Conservation (phyloP, 2,329 filamentous ascomycete species). For the Coniosporium tulheliwenetii region DNA sequence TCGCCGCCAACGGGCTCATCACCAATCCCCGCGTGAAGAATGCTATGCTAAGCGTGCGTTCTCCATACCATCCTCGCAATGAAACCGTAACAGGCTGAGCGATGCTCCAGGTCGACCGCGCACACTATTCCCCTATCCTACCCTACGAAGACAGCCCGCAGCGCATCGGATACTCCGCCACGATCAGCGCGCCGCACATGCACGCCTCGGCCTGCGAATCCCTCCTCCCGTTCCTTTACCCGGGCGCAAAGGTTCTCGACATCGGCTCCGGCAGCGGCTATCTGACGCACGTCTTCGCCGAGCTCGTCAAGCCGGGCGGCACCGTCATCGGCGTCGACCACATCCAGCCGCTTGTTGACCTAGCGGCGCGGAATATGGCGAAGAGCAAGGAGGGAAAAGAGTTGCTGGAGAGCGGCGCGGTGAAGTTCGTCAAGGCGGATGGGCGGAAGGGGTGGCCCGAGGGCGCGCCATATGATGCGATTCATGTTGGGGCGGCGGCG, state of each 20-base stretch:
- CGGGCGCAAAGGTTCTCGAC: constrained; percentile 32
- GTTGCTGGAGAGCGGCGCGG: constrained; percentile 46
- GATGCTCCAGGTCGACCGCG: constrained; percentile 59
- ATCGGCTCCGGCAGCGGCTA: constrained; percentile 45
- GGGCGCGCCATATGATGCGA: constrained; percentile 63
- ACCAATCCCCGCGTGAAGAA: constrained; percentile 53
- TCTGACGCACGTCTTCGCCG: constrained; percentile 74
- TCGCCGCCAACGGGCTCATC: constrained; percentile 58
- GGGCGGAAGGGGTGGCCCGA: constrained; percentile 29
- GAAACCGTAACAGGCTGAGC: not conserved
- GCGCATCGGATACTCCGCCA: constrained; percentile 49
- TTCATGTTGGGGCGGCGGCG: constrained; percentile 87
- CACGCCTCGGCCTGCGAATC: constrained; percentile 50
- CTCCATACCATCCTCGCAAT: not conserved
- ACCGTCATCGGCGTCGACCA: constrained; percentile 33
- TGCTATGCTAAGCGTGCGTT: constrained; percentile 47
- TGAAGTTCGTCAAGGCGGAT: constrained; percentile 62
- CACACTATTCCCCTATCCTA: constrained; percentile 55
- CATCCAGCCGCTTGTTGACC: constrained; percentile 28
- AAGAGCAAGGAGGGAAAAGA: constrained; percentile 29
- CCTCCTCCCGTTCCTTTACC: constrained; percentile 40
- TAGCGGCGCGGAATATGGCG: constrained; percentile 24
- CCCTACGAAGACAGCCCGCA: constrained; percentile 66
- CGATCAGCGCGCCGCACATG: constrained; percentile 62
- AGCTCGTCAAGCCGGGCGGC: constrained; percentile 44